phyloP scores from a whole-genome alignment of 2,329 filamentous ascomycete genomes.

The Aphanoascus verrucosus region DNA sequence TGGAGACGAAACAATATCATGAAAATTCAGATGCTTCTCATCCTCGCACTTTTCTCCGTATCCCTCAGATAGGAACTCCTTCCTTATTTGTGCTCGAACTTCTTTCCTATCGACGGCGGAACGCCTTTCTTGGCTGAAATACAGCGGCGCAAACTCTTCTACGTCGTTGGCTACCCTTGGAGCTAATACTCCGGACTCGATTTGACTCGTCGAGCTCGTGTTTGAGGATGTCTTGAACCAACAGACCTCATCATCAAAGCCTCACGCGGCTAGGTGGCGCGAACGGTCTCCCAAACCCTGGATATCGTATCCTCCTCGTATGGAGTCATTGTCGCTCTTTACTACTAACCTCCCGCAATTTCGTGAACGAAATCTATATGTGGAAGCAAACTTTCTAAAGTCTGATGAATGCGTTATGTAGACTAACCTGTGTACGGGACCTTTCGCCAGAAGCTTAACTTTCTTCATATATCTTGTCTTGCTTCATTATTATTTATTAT shows the following conservation, averaged over 20 bases:
- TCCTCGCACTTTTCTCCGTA: neutral
- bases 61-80: neutral
- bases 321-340: too few species aligned
- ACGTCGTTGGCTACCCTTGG: neutral
- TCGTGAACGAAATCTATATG: too few species aligned
- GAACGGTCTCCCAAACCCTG: neutral
- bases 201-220: slow-evolving; percentile 2
- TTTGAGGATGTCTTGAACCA: slow-evolving; percentile 10
- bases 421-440: too few species aligned
- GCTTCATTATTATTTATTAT: too few species aligned
- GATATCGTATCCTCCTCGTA: too few species aligned
- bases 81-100: neutral
- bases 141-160: neutral
- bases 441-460: too few species aligned
- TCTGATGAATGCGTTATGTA: too few species aligned
- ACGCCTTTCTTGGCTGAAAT: slow-evolving; percentile 6
- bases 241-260: neutral
- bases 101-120: neutral
- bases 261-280: neutral
- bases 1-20: too few species aligned
- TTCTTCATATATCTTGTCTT: too few species aligned
- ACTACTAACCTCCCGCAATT: too few species aligned
- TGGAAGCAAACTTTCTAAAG: too few species aligned
- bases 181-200: neutral
- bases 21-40: neutral